These are phyloP conservation scores for Telopea speciosissima DNA, from an alignment of 177 flowering plant genomes.

Conservation along the genomic window DNA sequence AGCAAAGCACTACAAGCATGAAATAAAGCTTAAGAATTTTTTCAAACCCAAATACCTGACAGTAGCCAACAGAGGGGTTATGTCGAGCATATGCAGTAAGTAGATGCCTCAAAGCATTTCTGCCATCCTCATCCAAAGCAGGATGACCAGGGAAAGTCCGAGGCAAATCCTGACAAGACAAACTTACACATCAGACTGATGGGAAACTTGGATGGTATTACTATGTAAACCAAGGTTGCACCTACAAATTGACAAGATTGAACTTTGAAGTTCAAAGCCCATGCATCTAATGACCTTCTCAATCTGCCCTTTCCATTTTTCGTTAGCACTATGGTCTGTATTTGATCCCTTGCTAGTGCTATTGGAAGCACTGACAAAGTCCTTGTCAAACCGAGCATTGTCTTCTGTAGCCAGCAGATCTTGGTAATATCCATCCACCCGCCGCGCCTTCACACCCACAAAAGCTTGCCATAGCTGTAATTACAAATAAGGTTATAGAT, in stretches of 20 bases:
- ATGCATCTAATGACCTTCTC: conserved; percentile 67
- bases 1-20: neutral
- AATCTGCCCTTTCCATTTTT: conserved; percentile 96
- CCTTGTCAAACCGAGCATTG: conserved; percentile 21
- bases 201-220: neutral
- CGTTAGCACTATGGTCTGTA: conserved; percentile 34
- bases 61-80: conserved; percentile 96
- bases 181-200: conserved; percentile 7
- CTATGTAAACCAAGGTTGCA: neutral
- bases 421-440: conserved; percentile 69
- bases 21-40: neutral
- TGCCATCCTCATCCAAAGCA: conserved; percentile 92
- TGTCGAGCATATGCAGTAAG: conserved; percentile 97
- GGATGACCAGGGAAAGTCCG: conserved; percentile 99
- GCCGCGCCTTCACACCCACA: conserved; percentile 77
- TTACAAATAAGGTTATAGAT: conserved; percentile 3
- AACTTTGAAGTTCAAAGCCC: conserved; percentile 6
- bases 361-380: conserved; percentile 20
- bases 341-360: conserved; percentile 25
- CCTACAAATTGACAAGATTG: conserved; percentile 9
- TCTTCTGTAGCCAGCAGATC: conserved; percentile 47
- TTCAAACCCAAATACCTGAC: conserved; percentile 56
- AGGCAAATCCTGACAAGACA: conserved; percentile 78
- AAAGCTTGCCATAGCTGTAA: conserved; percentile 98
- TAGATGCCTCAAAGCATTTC: conserved; percentile 92